Evolutionary conservation across 768 basidiomycete genomes (phyloP).

Genomic region (Guyanaporus albipodus): DNA sequence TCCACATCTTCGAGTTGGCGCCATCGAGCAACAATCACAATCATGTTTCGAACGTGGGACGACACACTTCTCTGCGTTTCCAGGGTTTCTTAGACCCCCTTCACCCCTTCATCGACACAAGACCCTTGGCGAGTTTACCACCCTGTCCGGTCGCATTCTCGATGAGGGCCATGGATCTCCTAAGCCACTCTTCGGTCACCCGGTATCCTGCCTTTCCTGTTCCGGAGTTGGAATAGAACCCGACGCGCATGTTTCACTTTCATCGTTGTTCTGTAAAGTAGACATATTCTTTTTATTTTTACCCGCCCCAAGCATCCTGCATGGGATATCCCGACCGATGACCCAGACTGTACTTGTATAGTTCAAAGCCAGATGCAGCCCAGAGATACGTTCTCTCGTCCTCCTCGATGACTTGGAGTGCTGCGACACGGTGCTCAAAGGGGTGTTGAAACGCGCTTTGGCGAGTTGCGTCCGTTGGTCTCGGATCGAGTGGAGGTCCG

Average conservation of each 20-base stretch:
- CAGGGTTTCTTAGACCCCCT: neutral
- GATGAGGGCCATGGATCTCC: conserved; percentile 17
- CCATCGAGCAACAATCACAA: neutral
- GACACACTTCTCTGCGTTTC: neutral
- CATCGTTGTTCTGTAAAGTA: conserved; percentile 13
- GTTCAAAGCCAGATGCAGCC: conserved; percentile 42
- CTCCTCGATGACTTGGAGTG: conserved; percentile 50
- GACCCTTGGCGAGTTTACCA: neutral
- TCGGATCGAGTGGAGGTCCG: conserved; percentile 22
- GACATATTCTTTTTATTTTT: conserved; percentile 2
- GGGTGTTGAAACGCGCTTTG: conserved; percentile 31
- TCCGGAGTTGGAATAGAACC: no score
- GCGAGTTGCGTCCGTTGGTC: neutral
- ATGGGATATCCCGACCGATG: conserved; percentile 21
- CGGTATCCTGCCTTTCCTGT: neutral
- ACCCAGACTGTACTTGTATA: conserved; percentile 52
- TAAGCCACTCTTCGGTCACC: neutral
- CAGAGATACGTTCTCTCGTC: conserved; percentile 44
- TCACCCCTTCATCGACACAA: neutral
- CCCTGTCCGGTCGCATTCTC: conserved; percentile 22
- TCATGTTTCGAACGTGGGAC: neutral
- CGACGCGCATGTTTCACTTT: neutral
- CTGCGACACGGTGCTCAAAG: conserved; percentile 39
- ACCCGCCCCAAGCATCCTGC: neutral
- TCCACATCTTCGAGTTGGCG: neutral